These are phyloP conservation scores for Boletus reticulatus DNA, from an alignment of 768 basidiomycete species.

Conservation along the genomic window DNA sequence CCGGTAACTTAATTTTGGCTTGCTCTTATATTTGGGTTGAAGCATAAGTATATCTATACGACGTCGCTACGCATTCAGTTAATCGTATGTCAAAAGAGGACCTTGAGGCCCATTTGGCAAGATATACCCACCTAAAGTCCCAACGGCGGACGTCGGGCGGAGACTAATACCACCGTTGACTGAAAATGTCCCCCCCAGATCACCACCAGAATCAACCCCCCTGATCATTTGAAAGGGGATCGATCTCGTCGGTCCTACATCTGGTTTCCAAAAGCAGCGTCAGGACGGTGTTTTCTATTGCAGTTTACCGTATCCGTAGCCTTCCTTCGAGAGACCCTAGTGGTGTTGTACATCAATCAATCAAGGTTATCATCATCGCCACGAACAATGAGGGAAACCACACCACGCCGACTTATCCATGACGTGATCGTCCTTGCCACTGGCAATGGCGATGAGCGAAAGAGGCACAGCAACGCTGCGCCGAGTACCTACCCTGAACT, in stretches of 20 bases:
- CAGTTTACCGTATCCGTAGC: neutral
- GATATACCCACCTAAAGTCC: conserved; percentile 1
- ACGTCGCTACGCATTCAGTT: neutral
- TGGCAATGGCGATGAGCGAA: neutral
- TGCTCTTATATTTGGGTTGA: neutral
- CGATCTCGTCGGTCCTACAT: neutral
- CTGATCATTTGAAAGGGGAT: neutral
- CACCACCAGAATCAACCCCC: neutral
- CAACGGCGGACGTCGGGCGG: neutral
- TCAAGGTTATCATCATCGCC: conserved; percentile 11
- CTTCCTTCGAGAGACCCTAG: neutral
- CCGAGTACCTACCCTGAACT: neutral
- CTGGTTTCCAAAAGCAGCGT: neutral
- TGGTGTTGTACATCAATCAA: neutral
- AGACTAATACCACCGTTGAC: neutral
- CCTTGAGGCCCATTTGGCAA: neutral
- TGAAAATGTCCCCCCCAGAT: conserved; percentile 4
- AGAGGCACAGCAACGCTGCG: conserved; percentile 10
- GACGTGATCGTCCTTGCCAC: conserved; percentile 11
- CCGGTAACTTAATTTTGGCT: neutral
- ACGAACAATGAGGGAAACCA: conserved; percentile 15
- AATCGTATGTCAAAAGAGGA: neutral
- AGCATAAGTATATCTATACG: neutral
- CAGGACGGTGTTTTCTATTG: neutral
- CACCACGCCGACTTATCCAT: conserved; percentile 25